Evolutionary conservation across 768 basidiomycete genomes (phyloP).

Genomic region (Auriculariales sp.): DNA sequence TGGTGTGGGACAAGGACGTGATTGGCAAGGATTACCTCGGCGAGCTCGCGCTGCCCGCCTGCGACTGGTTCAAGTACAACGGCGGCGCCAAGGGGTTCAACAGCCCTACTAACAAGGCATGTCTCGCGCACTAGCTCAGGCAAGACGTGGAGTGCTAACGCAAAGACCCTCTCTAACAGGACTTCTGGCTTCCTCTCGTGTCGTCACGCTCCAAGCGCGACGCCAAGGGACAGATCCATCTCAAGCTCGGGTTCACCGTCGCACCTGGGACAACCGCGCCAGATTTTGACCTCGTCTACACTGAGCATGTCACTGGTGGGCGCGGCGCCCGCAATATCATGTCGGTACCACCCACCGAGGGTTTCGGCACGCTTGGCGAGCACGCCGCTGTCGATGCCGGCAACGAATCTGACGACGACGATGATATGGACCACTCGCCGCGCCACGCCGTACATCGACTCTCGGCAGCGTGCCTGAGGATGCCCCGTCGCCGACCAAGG

Average conservation of each 20-base stretch:
- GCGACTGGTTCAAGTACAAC: slow-evolving; percentile 20
- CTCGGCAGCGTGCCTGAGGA: too few species aligned
- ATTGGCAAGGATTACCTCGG: slow-evolving; percentile 29
- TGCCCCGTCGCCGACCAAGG: too few species aligned
- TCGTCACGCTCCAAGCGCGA: slow-evolving; percentile 8
- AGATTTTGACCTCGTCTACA: slow-evolving; percentile 8
- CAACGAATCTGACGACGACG: slow-evolving; percentile 1
- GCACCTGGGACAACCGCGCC: too few species aligned
- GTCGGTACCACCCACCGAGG: slow-evolving; percentile 15
- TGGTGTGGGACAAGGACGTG: slow-evolving; percentile 29
- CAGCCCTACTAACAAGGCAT: slow-evolving; percentile 18
- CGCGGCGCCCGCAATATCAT: slow-evolving; percentile 11
- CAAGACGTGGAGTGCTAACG: too few species aligned
- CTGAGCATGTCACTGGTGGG: slow-evolving; percentile 8
- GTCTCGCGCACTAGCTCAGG: too few species aligned
- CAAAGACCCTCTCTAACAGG: too few species aligned
- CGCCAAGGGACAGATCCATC: slow-evolving; percentile 21
- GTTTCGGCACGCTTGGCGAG: slow-evolving; percentile 15
- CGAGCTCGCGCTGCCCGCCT: slow-evolving; percentile 22
- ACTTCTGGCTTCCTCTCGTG: not conserved
- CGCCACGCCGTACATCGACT: too few species aligned
- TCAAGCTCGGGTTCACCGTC: slow-evolving; percentile 25
- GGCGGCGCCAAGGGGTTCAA: slow-evolving; percentile 11
- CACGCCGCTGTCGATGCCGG: slow-evolving; percentile 6
- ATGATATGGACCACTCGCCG: not conserved